Percentiles rank a stretch among this genome's conserved stretches.
phyloP scores from a whole-genome alignment of 441 rosid genomes.

The Sinapis alba region DNA sequence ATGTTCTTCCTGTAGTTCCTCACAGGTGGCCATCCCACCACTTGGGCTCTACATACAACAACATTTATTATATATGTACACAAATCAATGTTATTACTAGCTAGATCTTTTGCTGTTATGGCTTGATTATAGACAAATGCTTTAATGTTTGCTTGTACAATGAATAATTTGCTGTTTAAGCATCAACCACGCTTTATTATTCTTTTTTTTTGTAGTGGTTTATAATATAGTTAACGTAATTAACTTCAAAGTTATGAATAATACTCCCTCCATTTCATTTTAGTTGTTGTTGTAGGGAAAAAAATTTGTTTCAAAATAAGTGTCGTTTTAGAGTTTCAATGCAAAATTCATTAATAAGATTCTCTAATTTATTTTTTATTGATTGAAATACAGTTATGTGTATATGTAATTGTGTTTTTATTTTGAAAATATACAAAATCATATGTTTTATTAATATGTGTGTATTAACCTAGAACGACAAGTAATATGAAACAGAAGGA shows the following conservation, averaged over 20 bases:
- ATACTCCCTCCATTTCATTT: too few relatives aligned
- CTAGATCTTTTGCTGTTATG: slow-evolving; percentile 1
- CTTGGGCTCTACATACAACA: slow-evolving; percentile 70
- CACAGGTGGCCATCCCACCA: slow-evolving; percentile 99
- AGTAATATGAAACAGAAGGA: too few relatives aligned
- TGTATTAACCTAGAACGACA: too few relatives aligned
- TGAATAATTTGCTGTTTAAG: slow-evolving; percentile 23
- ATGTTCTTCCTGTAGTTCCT: slow-evolving; percentile 87
- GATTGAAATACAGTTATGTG: too few relatives aligned
- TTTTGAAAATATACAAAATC: too few relatives aligned
- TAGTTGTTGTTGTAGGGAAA: too few relatives aligned
- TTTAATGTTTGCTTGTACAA: slow-evolving; percentile 32
- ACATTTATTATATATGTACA: not conserved
- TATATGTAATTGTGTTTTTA: too few relatives aligned
- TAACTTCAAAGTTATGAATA: not conserved
- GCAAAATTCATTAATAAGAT: too few relatives aligned
- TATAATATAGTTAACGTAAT: not conserved
- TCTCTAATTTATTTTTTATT: too few relatives aligned
- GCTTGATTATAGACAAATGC: not conserved
- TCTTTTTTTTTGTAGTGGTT: not conserved
- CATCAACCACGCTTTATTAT: slow-evolving; percentile 4
- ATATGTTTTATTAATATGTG: too few relatives aligned
- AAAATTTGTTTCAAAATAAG: too few relatives aligned
- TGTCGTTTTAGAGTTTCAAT: too few relatives aligned
- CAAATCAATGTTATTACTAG: slow-evolving; percentile 5